Percentiles rank a stretch among this genome's conserved stretches.
These are phyloP conservation scores for Metschnikowia matae DNA, from an alignment of 805 yeast species.

Conservation along the genomic window DNA sequence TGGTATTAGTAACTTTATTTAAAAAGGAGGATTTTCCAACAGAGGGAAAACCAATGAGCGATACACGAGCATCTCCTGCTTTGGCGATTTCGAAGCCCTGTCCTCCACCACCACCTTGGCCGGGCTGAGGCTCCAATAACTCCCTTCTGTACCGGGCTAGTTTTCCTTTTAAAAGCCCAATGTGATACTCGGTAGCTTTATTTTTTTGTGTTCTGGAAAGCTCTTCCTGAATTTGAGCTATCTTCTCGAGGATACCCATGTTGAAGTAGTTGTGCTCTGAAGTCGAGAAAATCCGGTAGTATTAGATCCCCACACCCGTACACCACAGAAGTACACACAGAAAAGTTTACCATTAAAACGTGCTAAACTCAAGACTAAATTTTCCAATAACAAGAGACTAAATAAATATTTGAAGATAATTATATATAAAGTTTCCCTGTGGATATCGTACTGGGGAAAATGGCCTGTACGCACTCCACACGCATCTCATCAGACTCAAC, in stretches of 20 bases:
- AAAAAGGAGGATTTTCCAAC: constrained; percentile 94
- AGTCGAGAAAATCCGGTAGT: background rate
- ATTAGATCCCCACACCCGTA: constrained; percentile 10
- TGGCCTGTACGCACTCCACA: constrained; percentile 3
- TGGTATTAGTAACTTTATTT: constrained; percentile 86
- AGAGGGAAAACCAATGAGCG: constrained; percentile 94
- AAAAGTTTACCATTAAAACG: background rate
- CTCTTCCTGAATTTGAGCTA: constrained; percentile 86
- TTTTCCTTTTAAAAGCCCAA: constrained; percentile 91
- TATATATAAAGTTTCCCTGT: background rate
- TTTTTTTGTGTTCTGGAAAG: constrained; percentile 94
- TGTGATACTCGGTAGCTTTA: constrained; percentile 96
- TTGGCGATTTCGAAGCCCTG: constrained; percentile 92
- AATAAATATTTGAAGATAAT: background rate
- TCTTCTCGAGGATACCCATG: constrained; percentile 53
- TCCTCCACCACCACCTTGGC: constrained; percentile 69
- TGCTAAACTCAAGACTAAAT: no score
- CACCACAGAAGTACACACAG: background rate
- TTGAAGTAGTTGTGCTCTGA: background rate
- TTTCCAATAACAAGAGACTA: no score
- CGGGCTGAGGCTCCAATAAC: constrained; percentile 84
- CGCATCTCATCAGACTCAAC: constrained; percentile 1
- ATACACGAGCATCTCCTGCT: constrained; percentile 95
- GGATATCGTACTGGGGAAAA: background rate
- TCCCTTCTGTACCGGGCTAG: constrained; percentile 90